Conservation (phyloP, 2,329 filamentous ascomycete genomes). For the Keithomyces neogunnii region DNA sequence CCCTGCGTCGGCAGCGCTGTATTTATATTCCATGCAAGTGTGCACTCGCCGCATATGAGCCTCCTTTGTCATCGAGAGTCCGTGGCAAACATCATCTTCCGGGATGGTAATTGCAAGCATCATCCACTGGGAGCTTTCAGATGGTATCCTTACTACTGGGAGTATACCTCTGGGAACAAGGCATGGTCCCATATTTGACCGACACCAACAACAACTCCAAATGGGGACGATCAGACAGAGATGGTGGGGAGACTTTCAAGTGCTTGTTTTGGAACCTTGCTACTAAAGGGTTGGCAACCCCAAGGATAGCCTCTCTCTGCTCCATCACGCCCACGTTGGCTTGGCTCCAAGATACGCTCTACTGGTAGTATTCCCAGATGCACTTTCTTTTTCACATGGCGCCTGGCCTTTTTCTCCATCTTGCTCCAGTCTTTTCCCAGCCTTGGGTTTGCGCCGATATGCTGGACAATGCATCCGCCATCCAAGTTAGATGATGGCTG, state of each 20-base stretch:
- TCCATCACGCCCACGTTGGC: conserved; percentile 21
- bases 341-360: conserved; percentile 13
- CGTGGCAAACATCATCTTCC: background rate
- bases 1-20: no score
- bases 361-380: conserved; percentile 9
- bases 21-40: no score
- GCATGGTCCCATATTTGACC: conserved; percentile 23
- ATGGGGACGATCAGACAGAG: conserved; percentile 32
- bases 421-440: conserved; percentile 30
- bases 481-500: conserved; percentile 29
- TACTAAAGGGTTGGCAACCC: background rate
- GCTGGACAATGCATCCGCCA: conserved; percentile 22
- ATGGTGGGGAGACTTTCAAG: conserved; percentile 21
- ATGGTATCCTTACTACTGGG: background rate
- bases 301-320: conserved; percentile 15
- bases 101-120: background rate
- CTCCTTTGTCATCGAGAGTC: no score
- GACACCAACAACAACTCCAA: conserved; percentile 24
- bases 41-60: no score
- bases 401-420: conserved; percentile 24
- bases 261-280: background rate
- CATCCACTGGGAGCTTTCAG: background rate
- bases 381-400: conserved; percentile 26
- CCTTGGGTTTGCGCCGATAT: conserved; percentile 23
- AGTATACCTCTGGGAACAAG: conserved; percentile 10